These are phyloP conservation scores for Gnomoniopsis sp. DNA, from an alignment of 2,329 filamentous ascomycete species.

Conservation along the genomic window DNA sequence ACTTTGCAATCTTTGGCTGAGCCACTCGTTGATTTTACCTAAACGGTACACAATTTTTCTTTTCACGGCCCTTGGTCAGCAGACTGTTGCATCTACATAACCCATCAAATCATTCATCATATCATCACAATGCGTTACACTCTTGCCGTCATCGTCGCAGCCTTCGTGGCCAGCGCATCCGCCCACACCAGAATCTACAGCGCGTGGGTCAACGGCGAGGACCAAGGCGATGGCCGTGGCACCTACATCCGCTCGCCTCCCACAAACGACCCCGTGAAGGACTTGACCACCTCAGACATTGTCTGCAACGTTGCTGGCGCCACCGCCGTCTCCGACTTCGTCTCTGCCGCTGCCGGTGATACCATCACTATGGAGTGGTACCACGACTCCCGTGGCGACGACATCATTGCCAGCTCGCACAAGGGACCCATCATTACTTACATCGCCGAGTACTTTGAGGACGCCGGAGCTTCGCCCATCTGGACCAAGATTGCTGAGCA, in stretches of 20 bases:
- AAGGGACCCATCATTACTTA: constrained; percentile 59
- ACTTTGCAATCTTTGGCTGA: background rate
- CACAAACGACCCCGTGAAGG: constrained; percentile 43
- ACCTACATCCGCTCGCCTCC: constrained; percentile 40
- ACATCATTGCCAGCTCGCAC: constrained; percentile 36
- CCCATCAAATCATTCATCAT: background rate
- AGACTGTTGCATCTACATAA: background rate
- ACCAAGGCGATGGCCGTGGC: constrained; percentile 36
- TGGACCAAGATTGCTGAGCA: constrained; percentile 58
- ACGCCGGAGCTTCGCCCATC: constrained; percentile 49
- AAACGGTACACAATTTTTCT: background rate
- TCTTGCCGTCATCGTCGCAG: constrained; percentile 27
- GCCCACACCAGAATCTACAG: constrained; percentile 44
- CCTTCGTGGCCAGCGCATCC: constrained; percentile 34
- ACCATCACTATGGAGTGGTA: constrained; percentile 36
- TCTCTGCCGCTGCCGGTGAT: constrained; percentile 31
- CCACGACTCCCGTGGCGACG: constrained; percentile 35
- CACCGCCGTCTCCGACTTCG: constrained; percentile 34
- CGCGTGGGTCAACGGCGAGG: constrained; percentile 43
- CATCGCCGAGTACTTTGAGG: constrained; percentile 58
- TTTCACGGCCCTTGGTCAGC: background rate
- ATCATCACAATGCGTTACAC: constrained; percentile 32
- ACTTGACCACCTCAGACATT: constrained; percentile 36
- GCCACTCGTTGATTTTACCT: constrained; percentile 1
- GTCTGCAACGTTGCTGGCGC: constrained; percentile 42